These are phyloP conservation scores for Zygnema cylindricum DNA, from an alignment of 139 green algal genomes.

Conservation along the genomic window DNA sequence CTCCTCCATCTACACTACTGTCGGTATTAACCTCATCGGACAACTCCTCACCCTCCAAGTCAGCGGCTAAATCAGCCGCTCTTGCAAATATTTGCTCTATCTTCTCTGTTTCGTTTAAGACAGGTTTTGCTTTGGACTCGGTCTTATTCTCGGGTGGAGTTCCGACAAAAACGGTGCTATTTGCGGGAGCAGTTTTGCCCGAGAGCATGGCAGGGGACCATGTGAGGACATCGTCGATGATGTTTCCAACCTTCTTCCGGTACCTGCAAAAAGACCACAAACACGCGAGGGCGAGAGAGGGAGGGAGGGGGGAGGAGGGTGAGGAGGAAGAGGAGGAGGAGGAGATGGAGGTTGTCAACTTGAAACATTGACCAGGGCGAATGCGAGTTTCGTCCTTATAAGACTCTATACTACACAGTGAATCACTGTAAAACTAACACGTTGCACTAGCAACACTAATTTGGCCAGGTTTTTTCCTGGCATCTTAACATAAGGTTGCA, in stretches of 20 bases:
- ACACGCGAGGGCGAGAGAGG: not conserved
- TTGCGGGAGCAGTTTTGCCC: not conserved
- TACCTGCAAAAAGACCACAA: constrained; percentile 32
- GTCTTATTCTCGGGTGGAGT: not conserved
- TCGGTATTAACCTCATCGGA: not conserved
- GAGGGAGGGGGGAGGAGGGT: not conserved
- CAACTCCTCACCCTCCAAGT: constrained; percentile 1
- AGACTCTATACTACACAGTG: too few relatives aligned
- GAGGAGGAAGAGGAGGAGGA: not conserved
- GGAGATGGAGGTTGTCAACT: not conserved
- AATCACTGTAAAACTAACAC: too few relatives aligned
- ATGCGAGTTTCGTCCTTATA: too few relatives aligned
- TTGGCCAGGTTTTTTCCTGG: too few relatives aligned
- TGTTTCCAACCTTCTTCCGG: constrained; percentile 44
- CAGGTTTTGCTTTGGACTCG: not conserved
- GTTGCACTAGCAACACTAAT: too few relatives aligned
- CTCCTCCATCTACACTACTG: not conserved
- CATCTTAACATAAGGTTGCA: too few relatives aligned
- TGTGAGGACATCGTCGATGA: constrained; percentile 42
- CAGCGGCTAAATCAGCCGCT: constrained; percentile 10
- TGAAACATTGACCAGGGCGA: not conserved
- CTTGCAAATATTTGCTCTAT: constrained; percentile 2
- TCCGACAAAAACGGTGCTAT: constrained; percentile 10
- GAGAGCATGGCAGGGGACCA: constrained; percentile 40
- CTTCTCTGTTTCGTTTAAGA: not conserved